Conservation (phyloP, 129 eudicot genomes). For the Silybum marianum region DNA sequence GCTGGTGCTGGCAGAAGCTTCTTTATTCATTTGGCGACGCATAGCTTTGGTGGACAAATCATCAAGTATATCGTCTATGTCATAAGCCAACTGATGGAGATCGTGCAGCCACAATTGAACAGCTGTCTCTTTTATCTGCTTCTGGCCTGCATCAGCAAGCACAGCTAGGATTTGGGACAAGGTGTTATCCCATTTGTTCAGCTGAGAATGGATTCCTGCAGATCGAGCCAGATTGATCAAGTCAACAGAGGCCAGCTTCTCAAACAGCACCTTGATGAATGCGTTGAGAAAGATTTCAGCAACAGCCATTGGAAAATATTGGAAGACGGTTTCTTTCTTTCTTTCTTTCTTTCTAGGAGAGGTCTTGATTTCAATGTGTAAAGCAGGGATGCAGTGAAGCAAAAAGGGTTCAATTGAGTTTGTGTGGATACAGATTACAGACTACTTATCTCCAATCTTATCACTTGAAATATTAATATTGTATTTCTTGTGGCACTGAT, state of each 20-base stretch:
- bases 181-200: background rate
- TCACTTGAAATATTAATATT: no score
- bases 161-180: constrained; percentile 29
- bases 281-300: constrained; percentile 7
- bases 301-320: constrained; percentile 7
- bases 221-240: background rate
- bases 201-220: background rate
- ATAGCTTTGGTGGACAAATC: background rate
- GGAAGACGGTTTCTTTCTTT: background rate
- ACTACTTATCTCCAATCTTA: no score
- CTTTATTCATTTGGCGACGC: no score
- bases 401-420: background rate
- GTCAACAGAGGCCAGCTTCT: background rate
- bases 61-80: constrained; percentile 41
- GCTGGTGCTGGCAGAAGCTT: background rate
- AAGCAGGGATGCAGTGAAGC: background rate
- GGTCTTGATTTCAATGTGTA: background rate
- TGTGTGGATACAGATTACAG: no score
- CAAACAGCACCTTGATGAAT: background rate
- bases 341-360: no score
- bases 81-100: constrained; percentile 40
- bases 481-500: no score
- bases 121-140: constrained; percentile 26
- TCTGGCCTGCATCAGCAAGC: constrained; percentile 48
- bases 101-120: constrained; percentile 36